phyloP scores from a whole-genome alignment of 805 yeast species.

The Teunomyces tritomae region DNA sequence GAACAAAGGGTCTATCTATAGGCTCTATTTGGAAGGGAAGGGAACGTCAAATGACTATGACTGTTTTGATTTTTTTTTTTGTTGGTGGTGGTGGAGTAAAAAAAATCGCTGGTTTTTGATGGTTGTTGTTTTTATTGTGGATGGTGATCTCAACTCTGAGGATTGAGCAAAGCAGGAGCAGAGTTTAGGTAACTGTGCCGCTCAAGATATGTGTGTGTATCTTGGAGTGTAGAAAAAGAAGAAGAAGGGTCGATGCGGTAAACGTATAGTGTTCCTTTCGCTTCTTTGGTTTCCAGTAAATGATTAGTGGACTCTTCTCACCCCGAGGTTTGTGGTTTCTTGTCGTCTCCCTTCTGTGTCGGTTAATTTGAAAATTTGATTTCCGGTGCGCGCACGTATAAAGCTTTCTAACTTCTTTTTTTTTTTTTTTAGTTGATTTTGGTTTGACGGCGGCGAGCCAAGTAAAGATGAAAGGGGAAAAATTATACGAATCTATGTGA shows the following conservation, averaged over 20 bases:
- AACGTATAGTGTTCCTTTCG: background rate
- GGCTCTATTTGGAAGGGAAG: background rate
- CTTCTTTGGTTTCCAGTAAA: background rate
- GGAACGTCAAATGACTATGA: too few species aligned
- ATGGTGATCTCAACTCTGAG: too few species aligned
- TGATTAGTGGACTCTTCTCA: conserved; percentile 1
- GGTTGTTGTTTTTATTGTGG: too few species aligned
- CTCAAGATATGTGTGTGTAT: background rate
- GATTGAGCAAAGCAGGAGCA: background rate
- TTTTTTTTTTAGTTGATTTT: background rate
- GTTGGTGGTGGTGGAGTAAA: too few species aligned
- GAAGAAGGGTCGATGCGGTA: background rate
- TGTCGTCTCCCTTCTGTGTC: conserved; percentile 5
- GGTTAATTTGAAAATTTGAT: conserved; percentile 3
- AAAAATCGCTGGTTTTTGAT: background rate
- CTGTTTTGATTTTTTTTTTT: too few species aligned
- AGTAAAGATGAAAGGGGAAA: background rate
- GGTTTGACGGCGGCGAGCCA: background rate
- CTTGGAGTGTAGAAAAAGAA: background rate
- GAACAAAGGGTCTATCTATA: background rate
- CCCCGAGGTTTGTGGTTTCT: conserved; percentile 4
- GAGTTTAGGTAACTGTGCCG: background rate
- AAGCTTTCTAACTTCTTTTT: background rate
- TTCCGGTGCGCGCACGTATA: background rate
- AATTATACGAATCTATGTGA: background rate